Percentiles rank a stretch among this genome's conserved stretches.
Conservation (phyloP, 31 red algal genomes). For the Porphyra umbilicalis region DNA sequence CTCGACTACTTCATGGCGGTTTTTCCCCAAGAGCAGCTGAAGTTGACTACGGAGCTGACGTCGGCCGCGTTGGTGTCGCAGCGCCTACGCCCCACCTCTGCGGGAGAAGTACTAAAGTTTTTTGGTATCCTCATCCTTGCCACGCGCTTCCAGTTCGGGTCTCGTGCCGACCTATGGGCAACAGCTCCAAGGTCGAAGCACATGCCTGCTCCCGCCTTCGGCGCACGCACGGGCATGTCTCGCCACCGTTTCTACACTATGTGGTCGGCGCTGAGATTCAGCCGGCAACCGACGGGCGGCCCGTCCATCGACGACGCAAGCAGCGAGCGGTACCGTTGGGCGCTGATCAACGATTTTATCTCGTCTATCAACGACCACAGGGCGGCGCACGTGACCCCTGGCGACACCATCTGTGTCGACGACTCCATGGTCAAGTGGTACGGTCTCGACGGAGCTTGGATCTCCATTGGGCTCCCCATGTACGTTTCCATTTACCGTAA, state of each 20-base stretch:
- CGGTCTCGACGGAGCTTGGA: constrained; percentile 35
- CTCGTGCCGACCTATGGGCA: too few species aligned
- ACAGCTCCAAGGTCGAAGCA: not conserved
- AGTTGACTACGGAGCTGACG: not conserved
- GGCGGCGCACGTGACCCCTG: constrained; percentile 9
- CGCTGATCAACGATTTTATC: constrained; percentile 10
- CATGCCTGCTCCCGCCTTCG: too few species aligned
- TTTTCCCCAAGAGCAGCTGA: constrained; percentile 1
- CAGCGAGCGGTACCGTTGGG: too few species aligned
- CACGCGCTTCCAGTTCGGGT: too few species aligned
- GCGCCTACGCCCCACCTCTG: too few species aligned
- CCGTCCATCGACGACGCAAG: too few species aligned
- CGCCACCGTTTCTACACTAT: too few species aligned
- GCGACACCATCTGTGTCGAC: constrained; percentile 26
- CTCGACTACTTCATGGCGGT: not conserved
- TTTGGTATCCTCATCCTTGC: too few species aligned
- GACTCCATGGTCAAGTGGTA: constrained; percentile 43
- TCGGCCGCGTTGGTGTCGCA: too few species aligned
- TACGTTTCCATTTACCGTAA: constrained; percentile 25
- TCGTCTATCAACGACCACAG: constrained; percentile 10
- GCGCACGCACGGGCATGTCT: too few species aligned
- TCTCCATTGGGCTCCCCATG: constrained; percentile 16
- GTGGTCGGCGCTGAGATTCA: not conserved
- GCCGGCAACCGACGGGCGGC: not conserved
- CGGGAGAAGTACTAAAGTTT: too few species aligned